Base-by-base conservation (phyloP, 2,329 filamentous ascomycete genomes). In the Trichophyton schoenleinii region DNA sequence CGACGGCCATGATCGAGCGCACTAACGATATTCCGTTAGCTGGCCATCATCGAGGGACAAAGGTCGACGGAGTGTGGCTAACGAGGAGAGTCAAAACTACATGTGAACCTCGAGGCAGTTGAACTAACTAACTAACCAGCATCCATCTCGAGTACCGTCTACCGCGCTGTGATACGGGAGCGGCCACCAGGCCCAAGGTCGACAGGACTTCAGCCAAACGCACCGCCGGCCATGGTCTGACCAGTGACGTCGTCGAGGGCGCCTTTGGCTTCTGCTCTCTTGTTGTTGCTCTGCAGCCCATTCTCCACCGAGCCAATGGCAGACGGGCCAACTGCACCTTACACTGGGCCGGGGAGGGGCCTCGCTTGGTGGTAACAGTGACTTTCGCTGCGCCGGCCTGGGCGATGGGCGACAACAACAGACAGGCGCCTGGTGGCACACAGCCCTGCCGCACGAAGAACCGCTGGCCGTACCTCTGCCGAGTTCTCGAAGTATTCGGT, bases 1-100 rank as follows among this genome's bases (percentile, higher is more conserved):
- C 22, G 49, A 53, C 13, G 25, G 41, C 41, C 41, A 44, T 18
- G 15, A 44, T 25, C 22, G 28, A 15, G 9, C 49, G 49, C 49
- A 53, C 49, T 53, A 53, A 53, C 49, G 49, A 53, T 53, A 53
- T 53, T 53, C 49, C 49, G 49, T 48, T 48, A 25, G 18, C 6
- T 20, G 20, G 18, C 18, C 20, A 38, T 38, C 34, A 38, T 13
- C 34, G 34, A 13, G 34, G 34, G 34, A 11, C 34, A 13, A 38
- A 38, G 34, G 34, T 38, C 34, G 11, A 13, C 2, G 34, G 8
- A 1, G 34, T 9, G 11, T 38, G 28, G 28, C 28, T 31, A 31
- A 31, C 28, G 28, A 7, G 28, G 28, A 31, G 28, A 31, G 28
- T 31, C 28, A 31, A 31, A 28, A 31, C 28, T 52, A 52, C 48